These are phyloP conservation scores for Fraxinus ornus DNA, from an alignment of 305 asterid genomes.

Conservation along the genomic window DNA sequence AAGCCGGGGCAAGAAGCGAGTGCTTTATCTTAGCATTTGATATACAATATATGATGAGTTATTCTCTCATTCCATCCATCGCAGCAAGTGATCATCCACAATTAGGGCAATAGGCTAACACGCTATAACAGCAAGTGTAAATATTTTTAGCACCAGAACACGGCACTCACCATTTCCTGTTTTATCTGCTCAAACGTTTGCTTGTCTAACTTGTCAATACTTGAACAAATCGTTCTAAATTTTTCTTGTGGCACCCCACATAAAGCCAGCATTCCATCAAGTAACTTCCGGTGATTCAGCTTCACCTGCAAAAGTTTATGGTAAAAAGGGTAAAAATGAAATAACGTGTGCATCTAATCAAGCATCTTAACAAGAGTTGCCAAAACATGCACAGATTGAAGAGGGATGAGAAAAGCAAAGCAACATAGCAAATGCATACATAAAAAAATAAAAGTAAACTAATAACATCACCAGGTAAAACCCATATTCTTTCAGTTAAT, in stretches of 20 bases:
- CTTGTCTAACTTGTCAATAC: slow-evolving; percentile 94
- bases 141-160: slow-evolving; percentile 8
- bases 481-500: not conserved
- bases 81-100: not conserved
- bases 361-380: not conserved
- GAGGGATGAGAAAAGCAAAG: slow-evolving; percentile 8
- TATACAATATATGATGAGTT: not conserved
- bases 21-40: not conserved
- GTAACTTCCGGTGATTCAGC: slow-evolving; percentile 81
- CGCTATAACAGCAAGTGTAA: slow-evolving; percentile 1
- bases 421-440: not conserved
- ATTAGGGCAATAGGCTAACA: not conserved
- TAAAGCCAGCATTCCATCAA: slow-evolving; percentile 91
- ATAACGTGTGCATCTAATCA: not conserved
- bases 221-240: slow-evolving; percentile 85
- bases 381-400: not conserved
- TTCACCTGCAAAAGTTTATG: slow-evolving; percentile 57
- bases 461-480: not conserved
- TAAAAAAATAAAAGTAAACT: not conserved
- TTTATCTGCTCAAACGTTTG: slow-evolving; percentile 86
- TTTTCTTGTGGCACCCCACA: slow-evolving; percentile 90
- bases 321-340: slow-evolving; percentile 6
- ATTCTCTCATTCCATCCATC: not conserved
- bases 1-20: not conserved
- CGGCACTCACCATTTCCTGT: slow-evolving; percentile 76